Evolutionary conservation across 345 rosid species (phyloP).

Genomic region (Lepidium africanum): DNA sequence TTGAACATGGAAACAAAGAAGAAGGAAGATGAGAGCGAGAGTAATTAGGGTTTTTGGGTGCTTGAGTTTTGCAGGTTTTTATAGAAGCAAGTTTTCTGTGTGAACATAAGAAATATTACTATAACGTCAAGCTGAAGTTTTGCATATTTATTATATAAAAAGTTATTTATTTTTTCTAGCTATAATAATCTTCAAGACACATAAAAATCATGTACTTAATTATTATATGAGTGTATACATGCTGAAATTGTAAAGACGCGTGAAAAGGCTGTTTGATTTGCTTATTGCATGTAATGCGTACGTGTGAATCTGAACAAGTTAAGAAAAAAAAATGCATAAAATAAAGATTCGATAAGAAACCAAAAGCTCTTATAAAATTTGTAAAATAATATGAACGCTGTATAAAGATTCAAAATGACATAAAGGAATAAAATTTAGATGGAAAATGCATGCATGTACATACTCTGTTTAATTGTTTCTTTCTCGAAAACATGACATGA

Average conservation of each 20-base stretch:
- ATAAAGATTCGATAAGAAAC: neutral
- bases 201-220: constrained; percentile 11
- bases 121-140: constrained; percentile 28
- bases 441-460: constrained; percentile 19
- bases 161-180: neutral
- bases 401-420: constrained; percentile 1
- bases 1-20: neutral
- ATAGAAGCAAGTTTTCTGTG: constrained; percentile 19
- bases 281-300: neutral
- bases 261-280: constrained; percentile 8
- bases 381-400: constrained; percentile 25
- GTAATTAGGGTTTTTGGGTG: constrained; percentile 21
- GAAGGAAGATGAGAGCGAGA: neutral
- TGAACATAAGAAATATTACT: constrained; percentile 19
- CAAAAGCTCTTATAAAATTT: neutral
- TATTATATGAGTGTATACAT: neutral
- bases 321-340: neutral
- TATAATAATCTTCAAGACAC: neutral
- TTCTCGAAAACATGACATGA: neutral
- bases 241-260: constrained; percentile 17
- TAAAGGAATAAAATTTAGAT: neutral
- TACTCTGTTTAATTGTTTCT: constrained; percentile 15
- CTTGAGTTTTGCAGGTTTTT: neutral
- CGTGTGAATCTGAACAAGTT: constrained; percentile 14
- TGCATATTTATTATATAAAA: neutral